A percentile compares a stretch with the other conserved stretches of the same genome.
Conservation (phyloP, 179 eudicot genomes). For the Vitellaria paradoxa region DNA sequence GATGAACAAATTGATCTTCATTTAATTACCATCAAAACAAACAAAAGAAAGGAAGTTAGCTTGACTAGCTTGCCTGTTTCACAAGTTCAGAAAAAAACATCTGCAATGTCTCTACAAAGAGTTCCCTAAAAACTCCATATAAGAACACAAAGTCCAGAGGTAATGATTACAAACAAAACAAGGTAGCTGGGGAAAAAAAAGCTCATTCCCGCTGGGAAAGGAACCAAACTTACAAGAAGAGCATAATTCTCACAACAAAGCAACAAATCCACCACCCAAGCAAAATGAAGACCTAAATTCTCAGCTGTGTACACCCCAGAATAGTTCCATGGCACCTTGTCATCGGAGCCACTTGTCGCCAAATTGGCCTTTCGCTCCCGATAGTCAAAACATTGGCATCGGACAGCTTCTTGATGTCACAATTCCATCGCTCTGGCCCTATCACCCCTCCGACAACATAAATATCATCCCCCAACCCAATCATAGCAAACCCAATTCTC, state of each 20-base stretch:
- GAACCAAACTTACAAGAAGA: not conserved
- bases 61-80: no score
- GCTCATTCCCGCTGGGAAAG: not conserved
- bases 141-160: not conserved
- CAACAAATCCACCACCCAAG: constrained; percentile 16
- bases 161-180: constrained; percentile 23
- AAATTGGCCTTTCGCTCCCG: constrained; percentile 61
- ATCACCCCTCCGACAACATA: constrained; percentile 89
- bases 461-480: constrained; percentile 70
- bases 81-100: no score
- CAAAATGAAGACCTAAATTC: constrained; percentile 43
- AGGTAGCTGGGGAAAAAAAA: not conserved
- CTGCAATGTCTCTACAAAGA: not conserved
- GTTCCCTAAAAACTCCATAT: not conserved
- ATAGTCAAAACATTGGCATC: constrained; percentile 76
- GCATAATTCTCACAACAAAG: constrained; percentile 9
- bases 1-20: not conserved
- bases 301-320: constrained; percentile 73
- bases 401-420: constrained; percentile 60
- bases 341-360: constrained; percentile 82
- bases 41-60: not conserved
- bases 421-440: constrained; percentile 70
- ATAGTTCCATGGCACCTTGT: constrained; percentile 74
- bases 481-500: constrained; percentile 79
- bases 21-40: not conserved